These are phyloP conservation scores for Scheffersomyces stipitis DNA, from an alignment of 805 yeast species.

Conservation along the genomic window DNA sequence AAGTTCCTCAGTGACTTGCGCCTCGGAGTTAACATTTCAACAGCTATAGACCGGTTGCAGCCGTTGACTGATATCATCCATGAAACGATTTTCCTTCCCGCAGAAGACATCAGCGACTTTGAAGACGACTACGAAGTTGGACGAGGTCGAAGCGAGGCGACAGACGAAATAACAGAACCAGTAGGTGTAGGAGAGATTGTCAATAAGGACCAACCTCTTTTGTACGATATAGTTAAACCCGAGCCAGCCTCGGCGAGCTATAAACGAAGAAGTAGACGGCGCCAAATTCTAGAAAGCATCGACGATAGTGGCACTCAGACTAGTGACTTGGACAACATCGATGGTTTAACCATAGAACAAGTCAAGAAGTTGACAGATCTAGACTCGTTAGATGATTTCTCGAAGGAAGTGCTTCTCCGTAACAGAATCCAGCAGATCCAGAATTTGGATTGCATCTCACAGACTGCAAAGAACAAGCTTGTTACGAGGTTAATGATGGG, in stretches of 20 bases:
- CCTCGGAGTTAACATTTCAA: conserved; percentile 48
- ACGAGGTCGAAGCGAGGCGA: conserved; percentile 12
- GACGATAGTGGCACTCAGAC: conserved; percentile 15
- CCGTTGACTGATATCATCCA: conserved; percentile 45
- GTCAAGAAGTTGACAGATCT: conserved; percentile 36
- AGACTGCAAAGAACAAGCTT: conserved; percentile 46
- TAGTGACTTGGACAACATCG: conserved; percentile 32
- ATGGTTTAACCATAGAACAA: conserved; percentile 36
- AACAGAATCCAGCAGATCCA: conserved; percentile 50
- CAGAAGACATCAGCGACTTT: conserved; percentile 40
- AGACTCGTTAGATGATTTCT: conserved; percentile 35
- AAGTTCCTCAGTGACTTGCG: conserved; percentile 40
- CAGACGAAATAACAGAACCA: conserved; percentile 45
- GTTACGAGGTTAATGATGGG: conserved; percentile 71
- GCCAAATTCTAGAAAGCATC: background rate
- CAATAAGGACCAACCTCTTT: conserved; percentile 47
- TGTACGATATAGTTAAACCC: conserved; percentile 54
- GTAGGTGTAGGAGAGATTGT: conserved; percentile 52
- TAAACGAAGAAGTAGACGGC: conserved; percentile 2
- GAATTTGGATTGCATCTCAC: conserved; percentile 32
- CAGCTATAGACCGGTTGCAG: conserved; percentile 55
- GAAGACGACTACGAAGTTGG: conserved; percentile 24
- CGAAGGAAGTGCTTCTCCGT: conserved; percentile 42
- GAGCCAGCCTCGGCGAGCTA: conserved; percentile 14
- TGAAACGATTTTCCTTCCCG: conserved; percentile 49